These are phyloP conservation scores for Pelargonium nanum DNA, from an alignment of 345 rosid species.

Conservation along the genomic window DNA sequence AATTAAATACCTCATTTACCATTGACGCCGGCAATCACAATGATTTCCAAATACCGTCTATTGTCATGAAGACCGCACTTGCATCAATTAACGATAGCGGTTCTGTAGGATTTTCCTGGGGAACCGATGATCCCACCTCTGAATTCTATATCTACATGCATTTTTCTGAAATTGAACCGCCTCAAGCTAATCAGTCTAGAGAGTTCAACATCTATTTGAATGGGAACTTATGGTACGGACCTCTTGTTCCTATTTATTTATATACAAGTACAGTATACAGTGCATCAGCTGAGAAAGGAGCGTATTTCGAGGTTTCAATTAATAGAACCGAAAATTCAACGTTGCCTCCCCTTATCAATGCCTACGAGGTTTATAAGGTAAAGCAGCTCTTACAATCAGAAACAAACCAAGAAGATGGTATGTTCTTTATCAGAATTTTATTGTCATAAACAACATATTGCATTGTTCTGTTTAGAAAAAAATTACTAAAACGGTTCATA, in stretches of 20 bases:
- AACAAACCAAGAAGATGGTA: constrained; percentile 31
- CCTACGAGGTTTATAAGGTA: constrained; percentile 21
- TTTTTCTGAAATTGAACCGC: constrained; percentile 21
- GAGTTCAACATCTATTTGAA: constrained; percentile 16
- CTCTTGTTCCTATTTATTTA: constrained; percentile 10
- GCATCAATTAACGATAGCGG: background rate
- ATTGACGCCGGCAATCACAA: background rate
- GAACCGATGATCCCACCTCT: constrained; percentile 9
- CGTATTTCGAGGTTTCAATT: constrained; percentile 12
- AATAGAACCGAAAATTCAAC: constrained; percentile 12
- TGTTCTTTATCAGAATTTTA: background rate
- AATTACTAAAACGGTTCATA: background rate
- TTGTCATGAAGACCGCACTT: constrained; percentile 22
- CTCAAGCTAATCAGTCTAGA: constrained; percentile 8
- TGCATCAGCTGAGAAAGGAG: constrained; percentile 11
- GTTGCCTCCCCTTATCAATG: constrained; percentile 25
- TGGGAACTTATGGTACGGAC: constrained; percentile 6
- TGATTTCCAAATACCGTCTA: constrained; percentile 15
- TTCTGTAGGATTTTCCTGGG: constrained; percentile 10
- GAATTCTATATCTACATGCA: constrained; percentile 20
- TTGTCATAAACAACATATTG: too few species aligned
- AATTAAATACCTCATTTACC: background rate
- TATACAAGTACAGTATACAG: constrained; percentile 8
- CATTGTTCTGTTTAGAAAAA: background rate
- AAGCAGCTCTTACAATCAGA: constrained; percentile 16